Base-by-base conservation (phyloP, 805 yeast species). In the Metschnikowia dekortorum region DNA sequence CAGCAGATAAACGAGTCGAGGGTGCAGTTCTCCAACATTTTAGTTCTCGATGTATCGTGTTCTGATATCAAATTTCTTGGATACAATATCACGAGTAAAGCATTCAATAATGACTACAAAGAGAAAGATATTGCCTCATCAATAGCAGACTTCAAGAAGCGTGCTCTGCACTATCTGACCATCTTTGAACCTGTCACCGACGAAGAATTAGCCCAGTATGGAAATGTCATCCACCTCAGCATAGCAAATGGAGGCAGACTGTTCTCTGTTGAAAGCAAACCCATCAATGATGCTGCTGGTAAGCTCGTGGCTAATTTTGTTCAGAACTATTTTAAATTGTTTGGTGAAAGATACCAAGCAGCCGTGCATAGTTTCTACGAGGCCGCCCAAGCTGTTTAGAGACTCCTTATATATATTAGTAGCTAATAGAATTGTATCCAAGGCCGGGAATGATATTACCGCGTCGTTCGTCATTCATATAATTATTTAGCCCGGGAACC, bases 51-150 rank as follows among this genome's bases (percentile, higher is more conserved):
- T 60, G 78, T 85, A 30, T 75, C 79, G 54, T 82, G 87, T 59
- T 64, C 72, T n/a, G 79, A 82, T 60, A 64, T 65, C 31, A 71
- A 71, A 14, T 72, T 82, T 31, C 66, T 83, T 56, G 71, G 78
- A 51, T 85, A 64, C 63, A 85, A 85, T 65, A 82, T 85, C 48
- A 82, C 79, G 57, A 79, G 81, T 46, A 85, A 85, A 63, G 77
- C 89, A 0, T 71, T 68, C 47, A 84, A 83, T 60, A 75, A 73
- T 36, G 91, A 85, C 62, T 85, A 85, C 63, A 67, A 63, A 48
- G 76, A 76, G 43, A 70, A 72, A 55, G 78, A 80, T 40, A 79
- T 81, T 55, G 74, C 74, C 33, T 61, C 61, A 6, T 82, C 89
- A 3, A 75, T 84, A 14, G 55, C 66, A 3, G 90, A 85, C 67